phyloP scores from a whole-genome alignment of 768 basidiomycete species.

The Lactarius sanguifluus region DNA sequence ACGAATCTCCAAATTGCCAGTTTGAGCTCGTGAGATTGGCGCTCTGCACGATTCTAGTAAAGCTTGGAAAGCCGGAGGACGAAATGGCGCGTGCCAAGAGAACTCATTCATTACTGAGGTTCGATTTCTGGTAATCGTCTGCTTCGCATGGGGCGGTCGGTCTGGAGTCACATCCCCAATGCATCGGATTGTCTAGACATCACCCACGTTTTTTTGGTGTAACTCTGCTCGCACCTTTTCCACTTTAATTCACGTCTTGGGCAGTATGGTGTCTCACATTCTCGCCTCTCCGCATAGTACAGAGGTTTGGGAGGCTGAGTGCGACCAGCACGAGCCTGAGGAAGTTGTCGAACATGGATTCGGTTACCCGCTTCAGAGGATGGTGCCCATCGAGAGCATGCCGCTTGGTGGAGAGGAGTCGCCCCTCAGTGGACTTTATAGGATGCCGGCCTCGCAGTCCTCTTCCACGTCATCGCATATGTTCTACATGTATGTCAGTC shows the following conservation, averaged over 20 bases:
- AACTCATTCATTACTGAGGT: background rate
- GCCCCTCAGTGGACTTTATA: slow-evolving; percentile 12
- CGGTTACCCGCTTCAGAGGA: slow-evolving; percentile 27
- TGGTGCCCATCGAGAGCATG: slow-evolving; percentile 24
- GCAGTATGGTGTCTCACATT: slow-evolving; percentile 9
- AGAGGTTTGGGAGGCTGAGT: background rate
- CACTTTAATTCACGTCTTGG: background rate
- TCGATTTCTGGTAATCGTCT: background rate
- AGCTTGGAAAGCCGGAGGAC: too few species aligned
- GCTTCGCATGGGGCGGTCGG: background rate
- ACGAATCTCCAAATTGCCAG: too few species aligned
- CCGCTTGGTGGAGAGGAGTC: slow-evolving; percentile 4
- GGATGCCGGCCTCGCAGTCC: slow-evolving; percentile 17
- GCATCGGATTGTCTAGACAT: background rate
- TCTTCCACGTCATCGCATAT: slow-evolving; percentile 27
- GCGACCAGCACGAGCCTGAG: slow-evolving; percentile 6
- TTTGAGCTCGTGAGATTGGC: background rate
- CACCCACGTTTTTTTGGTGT: too few species aligned
- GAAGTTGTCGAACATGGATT: slow-evolving; percentile 11
- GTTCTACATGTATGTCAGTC: slow-evolving; percentile 20
- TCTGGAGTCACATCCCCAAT: background rate
- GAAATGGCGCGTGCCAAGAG: slow-evolving; percentile 8
- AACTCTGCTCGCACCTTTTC: background rate
- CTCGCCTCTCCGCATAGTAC: background rate
- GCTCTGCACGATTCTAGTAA: background rate